Percentiles rank a stretch among this genome's conserved stretches.
These are phyloP conservation scores for Diutina neorugosa DNA, from an alignment of 1,139 yeast genomes.

Conservation along the genomic window DNA sequence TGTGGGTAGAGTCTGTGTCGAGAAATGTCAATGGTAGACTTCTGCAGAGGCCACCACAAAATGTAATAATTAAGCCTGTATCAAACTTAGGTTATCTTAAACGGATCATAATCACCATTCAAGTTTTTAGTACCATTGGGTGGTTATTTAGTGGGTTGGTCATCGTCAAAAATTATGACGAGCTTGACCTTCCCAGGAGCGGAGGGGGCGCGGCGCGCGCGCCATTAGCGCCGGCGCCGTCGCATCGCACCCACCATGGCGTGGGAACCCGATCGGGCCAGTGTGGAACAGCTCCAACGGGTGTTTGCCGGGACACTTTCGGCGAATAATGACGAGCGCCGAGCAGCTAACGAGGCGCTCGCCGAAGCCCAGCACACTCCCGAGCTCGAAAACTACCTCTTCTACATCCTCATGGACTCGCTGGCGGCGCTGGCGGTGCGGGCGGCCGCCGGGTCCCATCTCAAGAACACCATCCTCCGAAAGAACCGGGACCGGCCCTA, in stretches of 20 bases:
- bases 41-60: no score
- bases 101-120: no score
- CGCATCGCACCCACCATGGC: constrained; percentile 4
- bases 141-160: no score
- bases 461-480: constrained; percentile 58
- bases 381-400: constrained; percentile 69
- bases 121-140: no score
- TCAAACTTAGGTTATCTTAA: no score
- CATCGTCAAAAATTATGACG: no score
- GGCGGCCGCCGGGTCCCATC: constrained; percentile 79
- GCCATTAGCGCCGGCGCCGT: not conserved
- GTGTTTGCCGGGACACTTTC: constrained; percentile 61
- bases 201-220: no score
- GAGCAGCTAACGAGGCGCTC: constrained; percentile 55
- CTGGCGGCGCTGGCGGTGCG: constrained; percentile 44
- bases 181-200: no score
- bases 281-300: constrained; percentile 48
- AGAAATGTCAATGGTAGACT: no score
- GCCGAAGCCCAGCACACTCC: constrained; percentile 56
- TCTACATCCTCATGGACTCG: constrained; percentile 54
- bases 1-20: no score
- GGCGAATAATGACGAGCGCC: constrained; percentile 39
- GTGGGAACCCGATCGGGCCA: constrained; percentile 55
- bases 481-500: constrained; percentile 33
- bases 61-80: no score